Evolutionary conservation across 495 filamentous ascomycete genomes (phyloP).

Genomic region (Darksidea phi): DNA sequence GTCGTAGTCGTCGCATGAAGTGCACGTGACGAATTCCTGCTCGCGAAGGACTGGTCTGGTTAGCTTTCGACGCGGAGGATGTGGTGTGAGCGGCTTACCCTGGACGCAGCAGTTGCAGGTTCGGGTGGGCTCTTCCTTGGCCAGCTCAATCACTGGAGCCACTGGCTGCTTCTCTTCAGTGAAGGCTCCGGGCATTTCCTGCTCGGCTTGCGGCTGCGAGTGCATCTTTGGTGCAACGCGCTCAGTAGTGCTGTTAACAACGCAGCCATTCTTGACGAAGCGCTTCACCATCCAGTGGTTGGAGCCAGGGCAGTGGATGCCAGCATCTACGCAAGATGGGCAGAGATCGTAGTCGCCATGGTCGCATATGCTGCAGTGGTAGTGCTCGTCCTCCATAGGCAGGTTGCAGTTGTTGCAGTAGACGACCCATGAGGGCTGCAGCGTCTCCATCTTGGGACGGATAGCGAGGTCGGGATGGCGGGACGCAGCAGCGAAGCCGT

Average conservation of each 20-base stretch:
- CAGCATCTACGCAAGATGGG: constrained; percentile 68
- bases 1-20: constrained; percentile 82
- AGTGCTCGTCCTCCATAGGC: constrained; percentile 77
- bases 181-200: constrained; percentile 48
- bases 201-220: constrained; percentile 37
- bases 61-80: constrained; percentile 23
- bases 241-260: constrained; percentile 83
- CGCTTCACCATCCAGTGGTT: constrained; percentile 95
- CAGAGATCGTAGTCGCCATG: constrained; percentile 95
- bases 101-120: constrained; percentile 92
- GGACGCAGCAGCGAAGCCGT: constrained; percentile 44
- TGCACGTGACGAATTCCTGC: constrained; percentile 79
- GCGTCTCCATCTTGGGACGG: constrained; percentile 35
- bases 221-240: constrained; percentile 62
- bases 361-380: constrained; percentile 91
- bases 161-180: constrained; percentile 40
- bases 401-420: constrained; percentile 90
- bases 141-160: constrained; percentile 32
- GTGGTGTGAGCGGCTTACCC: constrained; percentile 53
- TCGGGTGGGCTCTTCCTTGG: constrained; percentile 53
- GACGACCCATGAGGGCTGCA: constrained; percentile 57
- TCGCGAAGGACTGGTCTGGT: constrained; percentile 64
- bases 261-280: constrained; percentile 69
- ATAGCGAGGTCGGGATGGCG: constrained; percentile 31
- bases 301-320: constrained; percentile 70